Evolutionary conservation across 441 rosid genomes (phyloP), one percentile per base, ranked within the genome.

Genomic region (Manihot esculenta): DNA sequence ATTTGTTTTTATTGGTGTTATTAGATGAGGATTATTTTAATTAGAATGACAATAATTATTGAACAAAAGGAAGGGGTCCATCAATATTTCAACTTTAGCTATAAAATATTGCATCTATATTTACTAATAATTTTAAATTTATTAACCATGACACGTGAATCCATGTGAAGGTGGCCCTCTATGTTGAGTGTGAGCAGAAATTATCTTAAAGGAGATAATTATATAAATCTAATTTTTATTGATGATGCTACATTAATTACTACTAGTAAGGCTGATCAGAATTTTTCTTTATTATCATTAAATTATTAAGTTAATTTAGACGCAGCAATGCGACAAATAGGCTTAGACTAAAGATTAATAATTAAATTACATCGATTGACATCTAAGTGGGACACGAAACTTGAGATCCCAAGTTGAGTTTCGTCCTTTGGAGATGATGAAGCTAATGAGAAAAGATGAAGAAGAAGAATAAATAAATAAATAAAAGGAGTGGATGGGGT

Each of bases 161-260:
- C 75, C 86, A 85, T 76, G 88, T 85, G 88, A 85, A 76, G 82
- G 14, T 83, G 86, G 84, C 20, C 82, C 88, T 72, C 64, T 59
- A 69, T 85, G 85, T 77, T 72, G 47, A 70, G 72, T 63, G 64
- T 57, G 18, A 51, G 54, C 4, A 67, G 30, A 30, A 64, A 55
- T 64, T 24, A 71, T 50, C 53, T 38, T 53, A 65, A 30, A 30
- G 10, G 38, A 27, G 35, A 12, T 56, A 11, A 55, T 7, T 3
- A 41, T 30, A 4, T 30, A 30, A 1, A 30, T 1, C 4, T 30
- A 44, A 62, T 59, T 45, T 59, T 33, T 10, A 49, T 0, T 48
- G 53, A 48, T 42, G 4, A 42, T 30, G 35, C 10, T 51, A 51
- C 0, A 17, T 5, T 55, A 24, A 6, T 35, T 35, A 35, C 30